phyloP scores from a whole-genome alignment of 78 protist genomes.

The Dictyostelium intermedium region DNA sequence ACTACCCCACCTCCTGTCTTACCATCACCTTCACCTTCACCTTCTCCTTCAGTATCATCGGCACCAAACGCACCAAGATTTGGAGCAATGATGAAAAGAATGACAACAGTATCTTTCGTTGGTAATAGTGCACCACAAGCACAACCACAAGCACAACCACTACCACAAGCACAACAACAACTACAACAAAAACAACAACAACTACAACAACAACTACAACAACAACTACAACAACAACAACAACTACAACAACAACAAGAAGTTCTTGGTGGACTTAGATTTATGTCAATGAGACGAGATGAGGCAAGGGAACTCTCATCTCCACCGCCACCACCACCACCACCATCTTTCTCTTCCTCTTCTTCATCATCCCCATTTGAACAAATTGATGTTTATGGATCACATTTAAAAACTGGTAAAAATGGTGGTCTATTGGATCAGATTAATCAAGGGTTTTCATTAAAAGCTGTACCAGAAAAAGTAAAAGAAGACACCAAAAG shows the following conservation, averaged over 20 bases:
- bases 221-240: neutral
- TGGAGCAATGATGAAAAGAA: neutral
- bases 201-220: neutral
- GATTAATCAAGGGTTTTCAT: neutral
- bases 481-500: neutral
- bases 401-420: no score
- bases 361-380: no score
- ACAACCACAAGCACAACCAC: neutral
- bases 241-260: neutral
- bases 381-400: neutral
- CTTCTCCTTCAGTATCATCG: no score
- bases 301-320: neutral
- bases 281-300: no score
- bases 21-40: no score
- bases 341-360: neutral
- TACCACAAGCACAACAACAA: neutral
- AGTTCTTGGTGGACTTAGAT: neutral
- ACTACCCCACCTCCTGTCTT: no score
- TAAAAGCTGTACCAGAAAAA: neutral
- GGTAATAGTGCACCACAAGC: neutral
- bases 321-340: neutral
- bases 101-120: neutral
- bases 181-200: neutral
- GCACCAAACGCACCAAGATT: no score
- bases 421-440: neutral